Evolutionary conservation across 805 yeast species (phyloP), one percentile per base, ranked within the genome.

Genomic region (Metschnikowia dekortorum): DNA sequence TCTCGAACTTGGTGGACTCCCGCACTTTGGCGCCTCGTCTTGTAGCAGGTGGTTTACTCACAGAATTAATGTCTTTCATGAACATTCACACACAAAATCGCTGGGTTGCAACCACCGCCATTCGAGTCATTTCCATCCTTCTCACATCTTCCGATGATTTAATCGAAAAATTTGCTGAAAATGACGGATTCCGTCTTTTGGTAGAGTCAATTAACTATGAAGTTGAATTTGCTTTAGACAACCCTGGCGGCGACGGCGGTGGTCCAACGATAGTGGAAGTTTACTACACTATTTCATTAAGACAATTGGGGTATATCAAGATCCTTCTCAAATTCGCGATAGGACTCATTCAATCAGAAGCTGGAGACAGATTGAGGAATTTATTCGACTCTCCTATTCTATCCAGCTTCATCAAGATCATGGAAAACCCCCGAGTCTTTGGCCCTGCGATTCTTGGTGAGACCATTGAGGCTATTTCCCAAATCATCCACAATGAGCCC

Each of bases 401-500:
- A 14, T 61, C 67, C 30, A 76, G 86, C 30, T 68, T 89, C 55
- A 84, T 81, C 53, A 74, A 70, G 49, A 78, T 91, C 2, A 58
- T 91, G 14, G 59, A 63, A 11, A 72, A 87, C 57, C 81, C 86
- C 1, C 55, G 65, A 0, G 65, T 79, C 0, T 88, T 89, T 70
- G 96, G 96, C 0, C 80, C 82, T 37, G 75, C 81, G 13, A 66
- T 88, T 11, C 64, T 87, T 11, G 73, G 87, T 0, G 72, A 80
- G 22, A 77, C 87, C 0, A 64, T 91, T 35, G 84, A 82, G 53
- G 78, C 84, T 10, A 75, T 89, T 18, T 78, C 85, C 38, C 78
- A 78, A 10, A 87, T 89, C 52, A 82, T 91, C 30, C 92, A 91
- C 62, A 87, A 85, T 56, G 97, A 92, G 60, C 97, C 97, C 8